Base-by-base conservation (phyloP, 164 flowering plant species). In the Aristolochia fimbriata region DNA sequence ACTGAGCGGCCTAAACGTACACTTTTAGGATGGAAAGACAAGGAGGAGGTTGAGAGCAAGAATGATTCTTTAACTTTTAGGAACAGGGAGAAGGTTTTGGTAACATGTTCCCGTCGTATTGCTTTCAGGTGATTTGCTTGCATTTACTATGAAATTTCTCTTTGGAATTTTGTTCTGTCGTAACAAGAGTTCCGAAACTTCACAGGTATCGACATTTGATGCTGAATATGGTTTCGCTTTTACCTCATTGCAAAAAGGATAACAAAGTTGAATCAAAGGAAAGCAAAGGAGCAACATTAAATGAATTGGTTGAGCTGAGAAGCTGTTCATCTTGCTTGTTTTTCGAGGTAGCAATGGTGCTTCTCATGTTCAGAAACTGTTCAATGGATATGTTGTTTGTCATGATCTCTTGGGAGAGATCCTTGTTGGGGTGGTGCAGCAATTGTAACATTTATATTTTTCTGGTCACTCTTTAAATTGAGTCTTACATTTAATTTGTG, bases 241-340 rank as follows among this genome's bases (percentile, higher is more conserved):
- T 93, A 76, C 97, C 99, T 24, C 97, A 93, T 45, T 74, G 89
- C 64, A 93, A 90, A 89, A 88, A 88, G 77, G 99, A 93, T 62
- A 88, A 74, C 75, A 93, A 93, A 68, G 83, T 93, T 17, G 97
- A 90, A 73, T 81, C 97, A 2, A 83, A 82, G 71, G 79, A 73
- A 48, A 88, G 78, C 57, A 86, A 93, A 73, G 96, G 96, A 7
- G 76, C 82, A 0, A 77, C 94, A 0, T 62, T 93, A 67, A 93
- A 93, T 68, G 99, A 93, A 75, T 83, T 91, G 0, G 90, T 91
- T 54, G 99, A 93, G 82, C 80, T 93, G 1, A 84, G 75, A 76
- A 77, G 77, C 68, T 86, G 96, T 58, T 88, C 97, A 11, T 88
- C 92, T 12, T 82, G 85, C 70, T 46, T 93, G 69, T 93, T 90